Percentiles rank a stretch among this genome's conserved stretches.
Conservation (phyloP, 1,139 yeast genomes). For the Nadsonia commutata region DNA sequence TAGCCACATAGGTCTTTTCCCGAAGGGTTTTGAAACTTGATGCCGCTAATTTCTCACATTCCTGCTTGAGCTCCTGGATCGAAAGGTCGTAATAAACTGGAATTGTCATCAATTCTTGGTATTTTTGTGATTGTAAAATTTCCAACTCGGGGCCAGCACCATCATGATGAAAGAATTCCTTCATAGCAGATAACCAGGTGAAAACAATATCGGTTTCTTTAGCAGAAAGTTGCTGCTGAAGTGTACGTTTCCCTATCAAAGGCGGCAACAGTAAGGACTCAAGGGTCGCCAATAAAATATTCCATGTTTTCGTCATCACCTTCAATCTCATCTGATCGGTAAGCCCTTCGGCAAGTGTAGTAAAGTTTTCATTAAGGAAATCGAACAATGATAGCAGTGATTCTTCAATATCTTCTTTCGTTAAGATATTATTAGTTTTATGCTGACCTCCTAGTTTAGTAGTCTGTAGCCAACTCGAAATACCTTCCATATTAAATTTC, state of each 20-base stretch:
- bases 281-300: constrained; percentile 44
- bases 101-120: constrained; percentile 48
- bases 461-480: constrained; percentile 34
- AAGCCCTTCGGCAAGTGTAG: constrained; percentile 48
- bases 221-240: constrained; percentile 35
- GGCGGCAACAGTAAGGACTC: constrained; percentile 62
- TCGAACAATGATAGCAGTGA: constrained; percentile 65
- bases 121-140: constrained; percentile 46
- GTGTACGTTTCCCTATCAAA: constrained; percentile 41
- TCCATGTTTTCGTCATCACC: constrained; percentile 73
- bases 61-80: constrained; percentile 36
- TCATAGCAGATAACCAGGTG: constrained; percentile 52
- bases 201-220: constrained; percentile 57
- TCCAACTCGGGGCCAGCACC: constrained; percentile 73
- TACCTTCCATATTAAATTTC: constrained; percentile 31
- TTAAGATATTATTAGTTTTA: constrained; percentile 12
- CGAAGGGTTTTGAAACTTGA: constrained; percentile 17
- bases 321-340: constrained; percentile 43
- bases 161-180: constrained; percentile 63
- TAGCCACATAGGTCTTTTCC: constrained; percentile 20
- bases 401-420: constrained; percentile 43
- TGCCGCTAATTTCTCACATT: constrained; percentile 37
- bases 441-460: constrained; percentile 24
- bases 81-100: constrained; percentile 55
- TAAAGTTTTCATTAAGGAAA: constrained; percentile 55